Evolutionary conservation across 2,329 filamentous ascomycete species (phyloP).

Genomic region (Aspergillus viridinutans): DNA sequence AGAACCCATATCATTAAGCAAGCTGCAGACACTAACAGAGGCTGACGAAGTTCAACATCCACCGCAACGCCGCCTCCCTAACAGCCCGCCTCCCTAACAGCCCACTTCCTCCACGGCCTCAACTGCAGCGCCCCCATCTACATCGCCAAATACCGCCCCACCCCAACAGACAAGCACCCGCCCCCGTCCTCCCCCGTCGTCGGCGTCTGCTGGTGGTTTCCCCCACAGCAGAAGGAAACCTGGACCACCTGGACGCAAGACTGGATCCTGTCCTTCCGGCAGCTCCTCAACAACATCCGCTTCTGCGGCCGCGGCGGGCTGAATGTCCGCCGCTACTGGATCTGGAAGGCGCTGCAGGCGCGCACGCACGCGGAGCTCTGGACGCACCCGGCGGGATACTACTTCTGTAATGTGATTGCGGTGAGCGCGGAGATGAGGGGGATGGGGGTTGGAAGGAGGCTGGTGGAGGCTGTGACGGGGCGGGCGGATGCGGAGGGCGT

Average conservation of each 20-base stretch:
- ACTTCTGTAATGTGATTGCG: constrained; percentile 72
- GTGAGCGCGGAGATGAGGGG: constrained; percentile 63
- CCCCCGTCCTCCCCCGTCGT: constrained; percentile 48
- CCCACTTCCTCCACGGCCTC: constrained; percentile 67
- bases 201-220: constrained; percentile 70
- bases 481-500: constrained; percentile 61
- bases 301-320: constrained; percentile 64
- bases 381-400: constrained; percentile 64
- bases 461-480: constrained; percentile 61
- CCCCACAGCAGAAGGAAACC: constrained; percentile 41
- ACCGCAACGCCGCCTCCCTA: constrained; percentile 60
- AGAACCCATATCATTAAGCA: not conserved
- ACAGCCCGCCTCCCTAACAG: constrained; percentile 60
- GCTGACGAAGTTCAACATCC: constrained; percentile 52
- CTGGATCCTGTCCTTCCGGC: constrained; percentile 64
- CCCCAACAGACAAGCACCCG: constrained; percentile 15
- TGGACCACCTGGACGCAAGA: constrained; percentile 58
- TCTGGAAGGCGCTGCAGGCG: constrained; percentile 66
- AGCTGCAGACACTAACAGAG: not conserved
- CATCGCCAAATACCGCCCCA: constrained; percentile 58
- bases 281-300: constrained; percentile 63
- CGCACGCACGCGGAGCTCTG: constrained; percentile 60
- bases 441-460: constrained; percentile 59
- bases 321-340: constrained; percentile 63
- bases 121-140: constrained; percentile 61